Evolutionary conservation across 768 basidiomycete species (phyloP).

Genomic region (Mycena vulgaris): DNA sequence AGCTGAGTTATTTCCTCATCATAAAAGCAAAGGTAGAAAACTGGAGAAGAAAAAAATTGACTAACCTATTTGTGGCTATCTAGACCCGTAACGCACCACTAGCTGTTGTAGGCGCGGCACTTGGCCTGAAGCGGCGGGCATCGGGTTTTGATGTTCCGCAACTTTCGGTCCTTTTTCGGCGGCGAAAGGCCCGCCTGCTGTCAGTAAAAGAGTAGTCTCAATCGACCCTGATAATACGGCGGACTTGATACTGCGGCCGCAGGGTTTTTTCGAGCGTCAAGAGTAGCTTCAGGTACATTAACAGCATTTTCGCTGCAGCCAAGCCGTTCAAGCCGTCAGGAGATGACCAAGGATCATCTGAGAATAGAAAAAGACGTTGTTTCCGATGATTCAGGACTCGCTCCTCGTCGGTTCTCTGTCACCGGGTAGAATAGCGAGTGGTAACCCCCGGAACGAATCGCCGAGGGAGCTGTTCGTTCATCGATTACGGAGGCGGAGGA

Average conservation of each 20-base stretch:
- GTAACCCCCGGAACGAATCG: constrained; percentile 29
- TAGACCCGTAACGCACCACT: too few relatives aligned
- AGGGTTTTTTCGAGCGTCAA: background rate
- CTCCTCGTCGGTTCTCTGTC: constrained; percentile 39
- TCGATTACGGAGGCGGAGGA: constrained; percentile 14
- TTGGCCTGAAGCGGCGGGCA: too few relatives aligned
- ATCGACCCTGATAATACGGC: background rate
- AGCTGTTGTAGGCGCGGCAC: too few relatives aligned
- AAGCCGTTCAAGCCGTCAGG: background rate
- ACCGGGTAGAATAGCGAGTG: constrained; percentile 40
- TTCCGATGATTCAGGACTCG: constrained; percentile 6
- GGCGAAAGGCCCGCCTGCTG: background rate
- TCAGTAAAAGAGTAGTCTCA: too few relatives aligned
- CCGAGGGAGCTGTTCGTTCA: background rate
- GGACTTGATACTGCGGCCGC: background rate
- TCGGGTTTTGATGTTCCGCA: too few relatives aligned
- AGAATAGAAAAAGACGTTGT: background rate
- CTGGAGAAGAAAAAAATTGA: background rate
- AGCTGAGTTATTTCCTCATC: constrained; percentile 26
- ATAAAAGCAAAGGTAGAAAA: background rate
- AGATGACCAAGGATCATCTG: constrained; percentile 3
- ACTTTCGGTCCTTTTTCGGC: background rate
- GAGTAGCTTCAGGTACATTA: background rate
- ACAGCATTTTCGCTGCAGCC: background rate
- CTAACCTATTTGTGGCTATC: too few relatives aligned